Evolutionary conservation across 495 filamentous ascomycete species (phyloP), one percentile per base, ranked within the genome.

Genomic region (Cercophora scortea): DNA sequence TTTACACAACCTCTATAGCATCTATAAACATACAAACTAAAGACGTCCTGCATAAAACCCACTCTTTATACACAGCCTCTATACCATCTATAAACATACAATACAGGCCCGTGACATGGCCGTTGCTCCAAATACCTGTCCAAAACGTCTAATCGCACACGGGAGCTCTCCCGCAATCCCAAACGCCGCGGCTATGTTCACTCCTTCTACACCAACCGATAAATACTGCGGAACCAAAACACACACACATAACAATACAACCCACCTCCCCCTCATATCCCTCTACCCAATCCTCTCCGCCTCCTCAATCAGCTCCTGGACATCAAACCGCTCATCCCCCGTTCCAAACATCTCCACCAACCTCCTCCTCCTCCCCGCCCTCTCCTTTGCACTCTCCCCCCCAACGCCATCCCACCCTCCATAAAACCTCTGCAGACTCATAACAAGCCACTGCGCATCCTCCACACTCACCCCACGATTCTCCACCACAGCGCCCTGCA

Each of bases 371-470:
- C 69, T 69, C 50, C 56, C 65, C 18, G 61, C 64, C 57, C 66
- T 55, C 55, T 66, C 60, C 58, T 35, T 45, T 12, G 45, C 60
- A 15, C 45, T 73, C 2, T 76, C 78, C 12, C 85, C 89, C 0
- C 45, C 50, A 10, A 41, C 57, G n/a, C 57, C 71, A 32, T 66
- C 72, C 66, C 67, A 69, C 40, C 67, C 67, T 7, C 70, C 71
- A 64, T 97, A 98, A 67, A 97, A 98, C 68, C 89, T 85, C 78
- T 97, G 93, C 73, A 98, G 69, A 44, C 89, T 88, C 78, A 95
- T 88, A n/a, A 94, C 77, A 59, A 98, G 64, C 89, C 87, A 96
- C 66, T 79, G 81, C 25, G 86, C 90, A 63, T 97, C 85, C 13
- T 88, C 74, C 2, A 87, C 83, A 15, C 74, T 84, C 12, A 96